Base-by-base conservation (phyloP, 2,329 filamentous ascomycete species). In the Leptographium radiaticola region DNA sequence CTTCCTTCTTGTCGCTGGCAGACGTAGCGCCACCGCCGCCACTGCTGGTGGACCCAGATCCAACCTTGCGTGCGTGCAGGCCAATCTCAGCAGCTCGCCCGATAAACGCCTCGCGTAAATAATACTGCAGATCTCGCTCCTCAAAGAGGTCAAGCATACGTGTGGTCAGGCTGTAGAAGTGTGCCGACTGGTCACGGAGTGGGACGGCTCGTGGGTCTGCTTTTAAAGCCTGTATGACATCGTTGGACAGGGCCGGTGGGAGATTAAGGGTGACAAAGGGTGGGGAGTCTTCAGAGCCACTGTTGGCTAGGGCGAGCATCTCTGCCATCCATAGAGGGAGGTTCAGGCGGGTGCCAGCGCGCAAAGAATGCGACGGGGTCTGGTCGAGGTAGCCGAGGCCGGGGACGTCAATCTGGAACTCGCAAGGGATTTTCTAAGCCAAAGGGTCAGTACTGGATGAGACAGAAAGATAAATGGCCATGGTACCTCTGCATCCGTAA, bases 241-340 rank as follows among this genome's bases (percentile, higher is more conserved):
- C 81, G 57, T 82, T 79, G 6, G 86, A 83, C 1, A 97, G 79
- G 4, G 87, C 84, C 0, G 79, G 68, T 1, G 93, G 91, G 9
- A 95, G 79, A 65, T 93, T 89, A 56, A 97, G 80, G 0, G 86
- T 86, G 5, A 93, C 79, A 30, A 89, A 80, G 8, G 85, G 57
- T 9, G 38, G 49, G 55, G 70, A 64, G 18, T 52, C 54, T 38
- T 49, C 50, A 30, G 43, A 30, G 4, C 51, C 36, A 25, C 31
- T 52, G 33, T 74, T 76, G 58, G 80, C 83, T 46, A 94, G 79
- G 34, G 88, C 87, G 52, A 98, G 86, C 79, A 96, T 91, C 68
- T 95, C 88, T 60, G 86, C 89, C 13, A 98, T 82, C 93, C 93
- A 98, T 60, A 97, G 77, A 2, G 93, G 93, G 1, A 97, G 81